phyloP scores from a whole-genome alignment of 2,329 filamentous ascomycete species.

The Dothideomycetes sp. region DNA sequence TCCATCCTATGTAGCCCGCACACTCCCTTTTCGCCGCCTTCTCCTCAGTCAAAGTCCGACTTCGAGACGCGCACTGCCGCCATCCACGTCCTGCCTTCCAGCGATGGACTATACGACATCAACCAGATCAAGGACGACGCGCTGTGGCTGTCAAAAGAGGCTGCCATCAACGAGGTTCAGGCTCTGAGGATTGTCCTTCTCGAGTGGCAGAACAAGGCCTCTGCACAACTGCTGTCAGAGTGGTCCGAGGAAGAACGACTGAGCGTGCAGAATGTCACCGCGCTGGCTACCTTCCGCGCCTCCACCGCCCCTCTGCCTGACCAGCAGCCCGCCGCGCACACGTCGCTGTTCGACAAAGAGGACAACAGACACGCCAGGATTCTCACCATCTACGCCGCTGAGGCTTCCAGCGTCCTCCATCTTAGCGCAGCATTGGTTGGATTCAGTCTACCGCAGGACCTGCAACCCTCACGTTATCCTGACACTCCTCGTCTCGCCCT shows the following conservation, averaged over 20 bases:
- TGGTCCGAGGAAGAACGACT: constrained; percentile 69
- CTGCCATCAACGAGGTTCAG: constrained; percentile 66
- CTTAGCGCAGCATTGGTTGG: constrained; percentile 5
- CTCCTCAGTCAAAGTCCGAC: constrained; percentile 52
- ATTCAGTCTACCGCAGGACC: constrained; percentile 2
- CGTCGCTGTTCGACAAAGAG: constrained; percentile 4
- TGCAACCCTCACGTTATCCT: constrained; percentile 1
- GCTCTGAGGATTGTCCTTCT: constrained; percentile 70
- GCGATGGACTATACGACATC: constrained; percentile 58
- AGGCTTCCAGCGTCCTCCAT: constrained; percentile 3
- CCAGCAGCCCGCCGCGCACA: neutral
- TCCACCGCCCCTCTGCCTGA: constrained; percentile 1
- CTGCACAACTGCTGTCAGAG: constrained; percentile 55
- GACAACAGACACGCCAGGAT: constrained; percentile 5
- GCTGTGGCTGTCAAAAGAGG: constrained; percentile 71
- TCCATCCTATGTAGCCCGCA: constrained; percentile 58
- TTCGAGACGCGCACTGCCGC: constrained; percentile 81
- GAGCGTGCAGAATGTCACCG: constrained; percentile 64
- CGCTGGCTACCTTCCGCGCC: constrained; percentile 40
- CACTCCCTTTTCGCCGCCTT: constrained; percentile 54
- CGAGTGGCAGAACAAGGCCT: constrained; percentile 74
- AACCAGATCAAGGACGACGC: constrained; percentile 75
- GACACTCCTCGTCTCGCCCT: neutral
- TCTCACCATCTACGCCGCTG: constrained; percentile 1
- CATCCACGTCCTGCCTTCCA: constrained; percentile 65